Conservation (phyloP, 768 basidiomycete genomes). For the Xanthoconium purpureum region DNA sequence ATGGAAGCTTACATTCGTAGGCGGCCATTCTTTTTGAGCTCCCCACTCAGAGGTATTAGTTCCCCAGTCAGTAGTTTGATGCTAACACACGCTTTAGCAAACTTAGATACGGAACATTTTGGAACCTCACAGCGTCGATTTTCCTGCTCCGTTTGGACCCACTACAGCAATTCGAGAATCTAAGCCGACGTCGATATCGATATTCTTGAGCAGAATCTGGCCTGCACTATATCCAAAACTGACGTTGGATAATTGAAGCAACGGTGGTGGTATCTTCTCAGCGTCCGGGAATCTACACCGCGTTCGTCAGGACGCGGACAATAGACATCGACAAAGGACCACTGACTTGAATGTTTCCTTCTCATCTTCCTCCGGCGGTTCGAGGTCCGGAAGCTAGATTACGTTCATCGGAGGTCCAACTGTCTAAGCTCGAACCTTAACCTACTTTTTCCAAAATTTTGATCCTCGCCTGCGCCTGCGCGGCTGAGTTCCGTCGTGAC, state of each 20-base stretch:
- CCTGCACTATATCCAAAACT: conserved; percentile 76
- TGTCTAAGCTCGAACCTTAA: neutral
- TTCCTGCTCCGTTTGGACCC: conserved; percentile 92
- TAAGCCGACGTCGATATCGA: conserved; percentile 91
- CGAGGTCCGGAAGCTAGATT: conserved; percentile 73
- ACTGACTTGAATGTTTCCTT: conserved; percentile 49
- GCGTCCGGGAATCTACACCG: conserved; percentile 82
- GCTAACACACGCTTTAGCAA: conserved; percentile 37
- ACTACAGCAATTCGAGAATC: conserved; percentile 95
- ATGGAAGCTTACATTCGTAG: conserved; percentile 68
- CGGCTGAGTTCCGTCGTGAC: conserved; percentile 44
- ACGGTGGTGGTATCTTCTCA: conserved; percentile 95
- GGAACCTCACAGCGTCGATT: conserved; percentile 73
- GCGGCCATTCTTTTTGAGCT: conserved; percentile 88
- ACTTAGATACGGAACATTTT: neutral
- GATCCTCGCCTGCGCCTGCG: conserved; percentile 85
- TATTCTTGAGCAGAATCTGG: conserved; percentile 68
- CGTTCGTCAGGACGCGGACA: neutral
- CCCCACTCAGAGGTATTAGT: conserved; percentile 46
- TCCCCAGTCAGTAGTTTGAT: conserved; percentile 65
- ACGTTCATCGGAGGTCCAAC: neutral
- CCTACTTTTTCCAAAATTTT: conserved; percentile 67
- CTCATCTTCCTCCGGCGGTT: conserved; percentile 91
- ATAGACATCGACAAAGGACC: neutral
- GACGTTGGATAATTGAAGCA: conserved; percentile 88